Base-by-base conservation (phyloP, 768 basidiomycete species). In the Mycena olivaceomarginata region DNA sequence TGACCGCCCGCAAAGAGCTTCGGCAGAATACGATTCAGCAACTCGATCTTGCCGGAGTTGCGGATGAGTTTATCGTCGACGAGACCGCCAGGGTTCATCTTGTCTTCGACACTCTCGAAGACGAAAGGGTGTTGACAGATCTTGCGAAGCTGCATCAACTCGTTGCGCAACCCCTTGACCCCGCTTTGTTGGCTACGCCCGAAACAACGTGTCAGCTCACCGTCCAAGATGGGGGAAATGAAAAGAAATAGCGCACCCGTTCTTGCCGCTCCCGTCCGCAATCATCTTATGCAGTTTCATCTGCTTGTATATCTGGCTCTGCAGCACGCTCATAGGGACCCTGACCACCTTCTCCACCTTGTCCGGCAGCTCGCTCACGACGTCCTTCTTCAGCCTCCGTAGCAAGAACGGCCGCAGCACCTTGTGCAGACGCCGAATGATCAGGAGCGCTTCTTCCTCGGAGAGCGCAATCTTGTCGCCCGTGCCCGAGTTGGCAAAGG, bases 261-360 rank as follows among this genome's bases (percentile, higher is more conserved):
- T 94, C 22, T 86, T 82, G 76, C 94, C 92, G 78, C 90, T 94
- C 31, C 94, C 95, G 83, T 95, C 93, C 7, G 97, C 97, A 82
- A 96, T 96, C 94, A 98, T 98, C 89, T 99, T 99, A 87, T 95
- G 94, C 89, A 98, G 96, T 91, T 98, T 97, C 95, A 98, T 97
- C 87, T 97, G 97, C 88, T 97, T 95, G 87, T 99, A 99, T 75
- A 99, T 86, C 87, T 97, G 96, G 82, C 91, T 93, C 86, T 99
- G 98, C 82, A 99, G 85, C 18, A 94, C 95, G 79, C 95, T 96
- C 97, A 98, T 98, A 84, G 95, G 92, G 80, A 98, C 92, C 89
- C 98, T 98, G 88, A 98, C 97, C 76, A 98, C 96, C 89, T 97
- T 98, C 90, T 99, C 98, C 43, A 98, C 96, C 89, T 99, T 98